Evolutionary conservation across 2,329 filamentous ascomycete species (phyloP).

Genomic region (Penicillium thymicola): DNA sequence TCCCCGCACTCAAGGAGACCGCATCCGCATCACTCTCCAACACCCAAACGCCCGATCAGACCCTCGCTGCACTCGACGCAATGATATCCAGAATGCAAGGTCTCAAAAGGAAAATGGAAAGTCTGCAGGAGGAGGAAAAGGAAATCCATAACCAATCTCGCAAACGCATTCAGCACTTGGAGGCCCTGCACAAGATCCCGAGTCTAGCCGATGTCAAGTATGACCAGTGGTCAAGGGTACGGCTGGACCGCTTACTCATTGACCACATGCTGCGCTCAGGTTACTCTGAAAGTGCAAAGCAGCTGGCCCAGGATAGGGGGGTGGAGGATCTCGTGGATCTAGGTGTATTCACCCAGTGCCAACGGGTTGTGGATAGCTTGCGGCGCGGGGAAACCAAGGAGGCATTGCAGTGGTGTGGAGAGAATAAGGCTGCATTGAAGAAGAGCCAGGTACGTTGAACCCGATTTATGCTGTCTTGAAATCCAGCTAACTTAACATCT

Average conservation of each 20-base stretch:
- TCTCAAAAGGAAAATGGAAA: conserved; percentile 80
- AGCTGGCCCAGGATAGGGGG: conserved; percentile 69
- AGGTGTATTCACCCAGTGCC: conserved; percentile 80
- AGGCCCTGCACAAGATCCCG: conserved; percentile 74
- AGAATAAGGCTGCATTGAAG: conserved; percentile 88
- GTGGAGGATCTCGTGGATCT: conserved; percentile 84
- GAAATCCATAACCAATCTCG: conserved; percentile 71
- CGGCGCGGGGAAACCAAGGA: conserved; percentile 68
- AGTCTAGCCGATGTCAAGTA: conserved; percentile 89
- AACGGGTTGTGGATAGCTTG: conserved; percentile 71
- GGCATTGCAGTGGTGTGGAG: conserved; percentile 83
- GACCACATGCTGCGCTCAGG: conserved; percentile 87
- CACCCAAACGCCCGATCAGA: conserved; percentile 62
- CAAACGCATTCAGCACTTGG: conserved; percentile 74
- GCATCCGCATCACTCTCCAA: conserved; percentile 64
- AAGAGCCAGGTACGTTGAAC: conserved; percentile 67
- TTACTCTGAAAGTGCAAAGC: conserved; percentile 71
- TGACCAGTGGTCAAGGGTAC: conserved; percentile 78
- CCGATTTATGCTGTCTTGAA: background rate
- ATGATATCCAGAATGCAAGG: conserved; percentile 83
- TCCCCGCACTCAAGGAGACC: conserved; percentile 50
- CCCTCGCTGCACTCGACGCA: conserved; percentile 75
- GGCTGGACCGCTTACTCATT: conserved; percentile 81
- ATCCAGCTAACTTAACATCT: background rate
- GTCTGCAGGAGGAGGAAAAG: conserved; percentile 74